Evolutionary conservation across 2,329 filamentous ascomycete genomes (phyloP).

Genomic region (Hyphodiscus sp.): DNA sequence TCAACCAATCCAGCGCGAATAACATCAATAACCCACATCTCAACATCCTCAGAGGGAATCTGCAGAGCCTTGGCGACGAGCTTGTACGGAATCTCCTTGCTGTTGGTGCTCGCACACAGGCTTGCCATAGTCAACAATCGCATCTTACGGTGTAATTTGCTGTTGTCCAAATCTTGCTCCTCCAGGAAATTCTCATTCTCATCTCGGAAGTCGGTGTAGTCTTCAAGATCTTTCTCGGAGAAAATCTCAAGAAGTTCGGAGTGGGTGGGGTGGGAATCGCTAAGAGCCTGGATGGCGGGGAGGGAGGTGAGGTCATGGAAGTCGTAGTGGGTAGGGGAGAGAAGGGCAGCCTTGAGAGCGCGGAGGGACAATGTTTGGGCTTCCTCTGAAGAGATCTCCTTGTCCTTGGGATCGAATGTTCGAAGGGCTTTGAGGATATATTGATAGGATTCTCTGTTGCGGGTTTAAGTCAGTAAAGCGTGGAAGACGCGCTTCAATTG

Average conservation of each 20-base stretch:
- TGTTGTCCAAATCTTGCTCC: slow-evolving; percentile 64
- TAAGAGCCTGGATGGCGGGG: slow-evolving; percentile 77
- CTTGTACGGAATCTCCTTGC: slow-evolving; percentile 81
- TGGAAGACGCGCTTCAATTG: neutral
- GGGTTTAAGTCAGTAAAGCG: slow-evolving; percentile 7
- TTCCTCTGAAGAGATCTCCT: slow-evolving; percentile 51
- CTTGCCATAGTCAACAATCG: slow-evolving; percentile 89
- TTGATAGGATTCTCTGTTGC: slow-evolving; percentile 54
- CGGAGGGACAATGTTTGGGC: slow-evolving; percentile 58
- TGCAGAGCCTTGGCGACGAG: slow-evolving; percentile 80
- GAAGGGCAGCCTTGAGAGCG: slow-evolving; percentile 61
- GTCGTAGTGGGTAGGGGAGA: slow-evolving; percentile 60
- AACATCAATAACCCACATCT: slow-evolving; percentile 98
- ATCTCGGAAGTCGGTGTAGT: slow-evolving; percentile 92
- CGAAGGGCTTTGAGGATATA: slow-evolving; percentile 58
- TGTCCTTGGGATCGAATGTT: slow-evolving; percentile 51
- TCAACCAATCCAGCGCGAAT: slow-evolving; percentile 94
- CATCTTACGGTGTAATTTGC: slow-evolving; percentile 86
- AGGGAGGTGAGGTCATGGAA: slow-evolving; percentile 66
- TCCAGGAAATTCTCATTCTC: slow-evolving; percentile 84
- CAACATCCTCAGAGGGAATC: slow-evolving; percentile 76
- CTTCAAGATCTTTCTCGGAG: slow-evolving; percentile 86
- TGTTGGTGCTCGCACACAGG: slow-evolving; percentile 75
- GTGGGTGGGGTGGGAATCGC: slow-evolving; percentile 75
- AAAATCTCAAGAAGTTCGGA: slow-evolving; percentile 95